Evolutionary conservation across 1,284 basidiomycete genomes (phyloP).

Genomic region (Pseudozyma tsukubaensis): DNA sequence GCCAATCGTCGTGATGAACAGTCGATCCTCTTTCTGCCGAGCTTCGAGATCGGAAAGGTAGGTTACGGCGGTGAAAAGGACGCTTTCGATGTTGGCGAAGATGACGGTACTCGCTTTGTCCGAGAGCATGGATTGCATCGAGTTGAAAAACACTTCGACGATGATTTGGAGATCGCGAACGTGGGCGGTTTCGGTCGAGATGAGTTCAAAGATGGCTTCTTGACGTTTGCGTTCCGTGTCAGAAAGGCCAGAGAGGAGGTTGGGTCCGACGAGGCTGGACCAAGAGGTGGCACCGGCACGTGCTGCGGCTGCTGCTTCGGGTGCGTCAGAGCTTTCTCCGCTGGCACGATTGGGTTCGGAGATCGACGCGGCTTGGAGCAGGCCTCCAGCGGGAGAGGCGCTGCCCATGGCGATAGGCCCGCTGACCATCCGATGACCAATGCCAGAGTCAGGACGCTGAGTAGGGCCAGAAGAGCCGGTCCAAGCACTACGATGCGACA

Average conservation of each 20-base stretch:
- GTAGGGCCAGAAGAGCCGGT: slow-evolving; percentile 10
- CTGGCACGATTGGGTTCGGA: slow-evolving; percentile 17
- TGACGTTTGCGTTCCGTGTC: slow-evolving; percentile 95
- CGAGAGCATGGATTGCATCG: slow-evolving; percentile 78
- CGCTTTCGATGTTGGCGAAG: slow-evolving; percentile 91
- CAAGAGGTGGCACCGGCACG: slow-evolving; percentile 75
- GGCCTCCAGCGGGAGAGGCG: slow-evolving; percentile 4
- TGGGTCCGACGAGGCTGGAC: slow-evolving; percentile 86
- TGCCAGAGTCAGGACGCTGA: slow-evolving; percentile 15
- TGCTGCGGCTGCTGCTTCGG: slow-evolving; percentile 1
- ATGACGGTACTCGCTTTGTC: slow-evolving; percentile 83
- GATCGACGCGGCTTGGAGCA: slow-evolving; percentile 17
- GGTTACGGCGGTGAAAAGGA: slow-evolving; percentile 30
- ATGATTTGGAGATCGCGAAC: slow-evolving; percentile 87
- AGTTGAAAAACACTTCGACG: slow-evolving; percentile 79
- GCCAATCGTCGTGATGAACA: slow-evolving; percentile 88
- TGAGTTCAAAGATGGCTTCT: slow-evolving; percentile 98
- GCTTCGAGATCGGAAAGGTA: slow-evolving; percentile 79
- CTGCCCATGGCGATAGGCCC: slow-evolving; percentile 37
- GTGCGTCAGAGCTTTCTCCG: slow-evolving; percentile 11
- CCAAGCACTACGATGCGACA: slow-evolving; percentile 45
- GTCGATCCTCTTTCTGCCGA: slow-evolving; percentile 85
- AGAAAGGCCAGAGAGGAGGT: slow-evolving; percentile 81
- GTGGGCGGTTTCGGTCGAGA: slow-evolving; percentile 97
- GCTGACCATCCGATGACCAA: slow-evolving; percentile 30